Conservation (phyloP, 441 rosid species). For the Adansonia madagascariensis region DNA sequence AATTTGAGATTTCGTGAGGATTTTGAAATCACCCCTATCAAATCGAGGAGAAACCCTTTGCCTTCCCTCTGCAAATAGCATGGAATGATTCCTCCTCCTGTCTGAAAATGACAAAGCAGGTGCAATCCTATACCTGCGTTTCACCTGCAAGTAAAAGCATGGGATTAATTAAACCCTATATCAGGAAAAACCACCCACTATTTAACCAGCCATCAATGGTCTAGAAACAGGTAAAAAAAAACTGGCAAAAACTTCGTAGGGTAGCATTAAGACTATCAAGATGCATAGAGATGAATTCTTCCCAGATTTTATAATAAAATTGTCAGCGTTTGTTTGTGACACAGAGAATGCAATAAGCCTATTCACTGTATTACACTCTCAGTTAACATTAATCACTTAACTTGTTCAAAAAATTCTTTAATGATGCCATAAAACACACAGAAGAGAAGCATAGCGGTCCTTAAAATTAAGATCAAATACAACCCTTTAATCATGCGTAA, state of each 20-base stretch:
- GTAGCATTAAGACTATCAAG: neutral
- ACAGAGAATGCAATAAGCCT: neutral
- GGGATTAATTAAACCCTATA: too few species aligned
- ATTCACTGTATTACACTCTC: neutral
- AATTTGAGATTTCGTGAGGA: constrained; percentile 61
- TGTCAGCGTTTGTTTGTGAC: neutral
- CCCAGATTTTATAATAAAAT: neutral
- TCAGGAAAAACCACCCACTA: neutral
- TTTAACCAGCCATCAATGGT: neutral
- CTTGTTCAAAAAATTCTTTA: neutral
- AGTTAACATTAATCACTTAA: neutral
- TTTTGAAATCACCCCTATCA: constrained; percentile 54
- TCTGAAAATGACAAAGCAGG: constrained; percentile 48
- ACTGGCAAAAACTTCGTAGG: neutral
- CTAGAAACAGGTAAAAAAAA: neutral
- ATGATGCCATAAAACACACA: constrained; percentile 12
- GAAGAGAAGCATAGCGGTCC: too few species aligned
- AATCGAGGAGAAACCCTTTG: constrained; percentile 49
- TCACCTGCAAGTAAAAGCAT: constrained; percentile 65
- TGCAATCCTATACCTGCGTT: constrained; percentile 80
- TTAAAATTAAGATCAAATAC: neutral
- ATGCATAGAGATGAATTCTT: neutral
- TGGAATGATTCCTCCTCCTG: constrained; percentile 48
- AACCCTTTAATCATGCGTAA: neutral
- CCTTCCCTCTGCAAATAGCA: constrained; percentile 44